These are phyloP conservation scores for Scutellaria minor DNA, from an alignment of 257 asterid species.

Conservation along the genomic window DNA sequence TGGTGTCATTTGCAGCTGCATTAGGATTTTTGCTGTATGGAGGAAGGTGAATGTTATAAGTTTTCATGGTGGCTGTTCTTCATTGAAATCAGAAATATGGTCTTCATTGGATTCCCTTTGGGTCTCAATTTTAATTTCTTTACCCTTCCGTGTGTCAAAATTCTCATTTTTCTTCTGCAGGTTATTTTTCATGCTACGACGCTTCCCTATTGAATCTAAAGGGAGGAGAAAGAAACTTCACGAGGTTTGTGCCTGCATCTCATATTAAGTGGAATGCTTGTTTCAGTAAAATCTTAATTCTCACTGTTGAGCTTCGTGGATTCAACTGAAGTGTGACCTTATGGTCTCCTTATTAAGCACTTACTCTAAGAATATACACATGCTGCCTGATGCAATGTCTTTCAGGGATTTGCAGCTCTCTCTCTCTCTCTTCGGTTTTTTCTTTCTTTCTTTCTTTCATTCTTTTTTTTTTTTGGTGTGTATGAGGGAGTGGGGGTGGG, in stretches of 20 bases:
- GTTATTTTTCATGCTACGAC: slow-evolving; percentile 85
- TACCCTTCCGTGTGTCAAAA: slow-evolving; percentile 2
- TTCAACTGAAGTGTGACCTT: slow-evolving; percentile 15
- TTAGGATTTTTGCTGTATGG: slow-evolving; percentile 92
- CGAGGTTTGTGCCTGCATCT: slow-evolving; percentile 61
- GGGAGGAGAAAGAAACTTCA: slow-evolving; percentile 95
- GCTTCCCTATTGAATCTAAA: slow-evolving; percentile 94
- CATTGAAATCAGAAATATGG: slow-evolving; percentile 14
- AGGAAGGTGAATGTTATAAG: slow-evolving; percentile 69
- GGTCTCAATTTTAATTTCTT: too few species aligned
- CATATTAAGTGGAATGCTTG: slow-evolving; percentile 11
- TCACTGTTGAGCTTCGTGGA: not conserved
- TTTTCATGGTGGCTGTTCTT: slow-evolving; percentile 18
- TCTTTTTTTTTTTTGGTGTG: not conserved
- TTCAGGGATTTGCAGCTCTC: not conserved
- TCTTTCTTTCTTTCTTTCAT: too few species aligned
- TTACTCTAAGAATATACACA: not conserved
- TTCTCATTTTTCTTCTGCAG: slow-evolving; percentile 45
- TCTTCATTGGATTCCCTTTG: too few species aligned
- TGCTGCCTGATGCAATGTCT: slow-evolving; percentile 6
- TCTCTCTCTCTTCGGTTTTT: not conserved
- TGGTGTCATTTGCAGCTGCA: slow-evolving; percentile 85
- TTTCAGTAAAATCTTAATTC: slow-evolving; percentile 5
- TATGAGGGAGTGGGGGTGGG: too few species aligned
- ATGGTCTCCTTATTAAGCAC: slow-evolving; percentile 1